A percentile compares a stretch with the other conserved stretches of the same genome.
phyloP scores from a whole-genome alignment of 176 grass and related monocot species.

The Phragmites australis region DNA sequence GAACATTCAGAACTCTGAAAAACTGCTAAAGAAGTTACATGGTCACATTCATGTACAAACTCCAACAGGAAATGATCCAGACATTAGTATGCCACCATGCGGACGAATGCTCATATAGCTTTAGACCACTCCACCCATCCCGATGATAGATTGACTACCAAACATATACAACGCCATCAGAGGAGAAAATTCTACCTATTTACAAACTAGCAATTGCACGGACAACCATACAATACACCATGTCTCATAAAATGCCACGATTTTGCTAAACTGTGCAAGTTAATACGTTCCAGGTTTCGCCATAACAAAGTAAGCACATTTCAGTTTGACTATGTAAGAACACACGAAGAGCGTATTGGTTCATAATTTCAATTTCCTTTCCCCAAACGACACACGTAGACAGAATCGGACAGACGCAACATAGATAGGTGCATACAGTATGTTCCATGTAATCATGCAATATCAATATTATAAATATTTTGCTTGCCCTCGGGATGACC shows the following conservation, averaged over 20 bases:
- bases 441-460: slow-evolving; percentile 19
- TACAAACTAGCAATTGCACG: not conserved
- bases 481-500: not conserved
- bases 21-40: not conserved
- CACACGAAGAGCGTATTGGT: slow-evolving; percentile 3
- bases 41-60: not conserved
- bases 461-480: slow-evolving; percentile 18
- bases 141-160: not conserved
- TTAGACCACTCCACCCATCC: not conserved
- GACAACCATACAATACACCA: not conserved
- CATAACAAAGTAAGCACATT: not conserved
- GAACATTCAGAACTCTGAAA: not conserved
- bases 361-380: slow-evolving; percentile 23
- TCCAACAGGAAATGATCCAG: not conserved
- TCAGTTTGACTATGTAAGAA: slow-evolving; percentile 9
- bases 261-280: not conserved
- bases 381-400: slow-evolving; percentile 30
- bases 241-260: not conserved
- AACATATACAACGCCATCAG: not conserved
- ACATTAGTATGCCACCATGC: not conserved
- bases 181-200: not conserved
- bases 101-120: not conserved
- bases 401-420: slow-evolving; percentile 27
- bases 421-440: slow-evolving; percentile 16
- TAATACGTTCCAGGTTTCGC: not conserved